Conservation (phyloP, 2,329 filamentous ascomycete species). For the Parafenestella ontariensis region DNA sequence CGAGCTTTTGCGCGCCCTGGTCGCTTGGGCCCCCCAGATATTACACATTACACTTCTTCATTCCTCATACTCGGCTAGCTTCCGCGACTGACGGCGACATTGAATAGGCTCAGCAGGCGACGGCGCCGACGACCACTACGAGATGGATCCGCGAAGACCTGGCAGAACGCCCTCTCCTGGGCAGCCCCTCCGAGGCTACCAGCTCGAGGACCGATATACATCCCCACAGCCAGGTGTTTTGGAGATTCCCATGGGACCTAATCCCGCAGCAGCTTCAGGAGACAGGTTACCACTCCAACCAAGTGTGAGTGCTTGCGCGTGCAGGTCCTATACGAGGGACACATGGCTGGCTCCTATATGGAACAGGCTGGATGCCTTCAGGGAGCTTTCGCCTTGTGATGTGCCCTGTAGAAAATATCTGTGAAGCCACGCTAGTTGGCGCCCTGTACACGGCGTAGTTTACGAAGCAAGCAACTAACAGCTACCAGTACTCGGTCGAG, state of each 20-base stretch:
- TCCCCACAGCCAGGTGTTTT: slow-evolving; percentile 58
- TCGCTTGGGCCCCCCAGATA: slow-evolving; percentile 6
- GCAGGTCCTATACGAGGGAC: too few relatives aligned
- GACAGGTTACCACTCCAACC: slow-evolving; percentile 85
- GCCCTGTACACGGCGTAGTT: too few relatives aligned
- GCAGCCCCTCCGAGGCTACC: slow-evolving; percentile 77
- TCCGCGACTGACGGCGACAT: slow-evolving; percentile 20
- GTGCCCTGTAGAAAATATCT: too few relatives aligned
- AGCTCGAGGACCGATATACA: slow-evolving; percentile 79
- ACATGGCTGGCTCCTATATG: too few relatives aligned
- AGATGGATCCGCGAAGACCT: slow-evolving; percentile 61
- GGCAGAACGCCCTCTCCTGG: slow-evolving; percentile 74
- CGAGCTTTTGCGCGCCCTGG: slow-evolving; percentile 14
- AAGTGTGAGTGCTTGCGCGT: slow-evolving; percentile 68
- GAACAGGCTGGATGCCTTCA: too few relatives aligned
- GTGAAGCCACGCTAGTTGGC: too few relatives aligned
- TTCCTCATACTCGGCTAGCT: slow-evolving; percentile 4
- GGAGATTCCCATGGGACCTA: slow-evolving; percentile 72
- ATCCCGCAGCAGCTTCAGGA: slow-evolving; percentile 65
- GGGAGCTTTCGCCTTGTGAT: too few relatives aligned
- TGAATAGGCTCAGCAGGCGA: slow-evolving; percentile 26
- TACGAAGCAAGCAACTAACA: slow-evolving; percentile 26
- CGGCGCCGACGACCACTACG: slow-evolving; percentile 35
- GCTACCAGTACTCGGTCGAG: slow-evolving; percentile 70
- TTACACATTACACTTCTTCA: slow-evolving; percentile 12